Base-by-base conservation (phyloP, 441 rosid species). In the Euphorbia corollata region DNA sequence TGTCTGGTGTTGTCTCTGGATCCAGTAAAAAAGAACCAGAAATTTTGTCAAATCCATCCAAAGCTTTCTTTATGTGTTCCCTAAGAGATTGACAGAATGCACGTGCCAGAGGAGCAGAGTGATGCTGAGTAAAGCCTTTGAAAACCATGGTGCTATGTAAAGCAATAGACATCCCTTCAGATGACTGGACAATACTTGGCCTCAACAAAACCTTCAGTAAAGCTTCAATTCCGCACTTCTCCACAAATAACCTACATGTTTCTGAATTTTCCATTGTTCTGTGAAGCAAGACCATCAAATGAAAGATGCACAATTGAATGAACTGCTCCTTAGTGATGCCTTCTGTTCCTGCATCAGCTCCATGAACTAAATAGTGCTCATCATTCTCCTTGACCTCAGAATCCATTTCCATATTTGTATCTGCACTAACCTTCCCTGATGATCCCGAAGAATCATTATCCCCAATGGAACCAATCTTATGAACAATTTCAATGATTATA, bases 81-180 rank as follows among this genome's bases (percentile, higher is more conserved):
- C 94, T 77, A 34, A 95, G 92, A 63, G 90, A 85, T 63, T 78
- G 77, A 77, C 97, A 95, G 84, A 95, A 95, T 41, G 98, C 92
- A 20, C 85, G 90, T 9, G 99, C 97, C 61, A 95, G 84, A 79
- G 99, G 82, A 79, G 89, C 79, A 67, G 99, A 87, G 74, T 95
- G 97, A 82, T 95, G 96, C 71, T 90, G 98, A 7, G 95, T 88
- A 76, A 94, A 91, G 73, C 96, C 96, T 83, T 95, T 95, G 77
- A 95, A 95, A 73, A 95, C 99, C 91, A 92, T 86, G 71, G 98
- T 87, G 86, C 98, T 95, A 68, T 92, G 98, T 75, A 95, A 80
- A 66, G 97, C 97, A 78, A 92, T 90, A 67, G 96, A 88, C 87
- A 88, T 87, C 58, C 99, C 99, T 79, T 95, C 99, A 64, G 98